phyloP scores from a whole-genome alignment of 1,284 basidiomycete species.

The Sphaerobolus stellatus region DNA sequence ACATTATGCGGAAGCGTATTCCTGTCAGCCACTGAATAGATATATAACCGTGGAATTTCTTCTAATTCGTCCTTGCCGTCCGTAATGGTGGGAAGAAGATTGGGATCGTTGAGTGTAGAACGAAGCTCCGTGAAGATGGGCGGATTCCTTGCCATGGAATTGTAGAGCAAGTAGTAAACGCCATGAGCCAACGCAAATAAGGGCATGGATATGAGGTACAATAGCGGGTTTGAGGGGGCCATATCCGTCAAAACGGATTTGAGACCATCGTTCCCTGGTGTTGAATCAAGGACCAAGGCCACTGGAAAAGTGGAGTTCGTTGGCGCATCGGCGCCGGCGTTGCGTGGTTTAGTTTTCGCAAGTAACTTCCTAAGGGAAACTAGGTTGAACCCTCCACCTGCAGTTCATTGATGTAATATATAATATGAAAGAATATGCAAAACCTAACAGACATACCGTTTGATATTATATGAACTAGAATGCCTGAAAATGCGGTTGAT shows the following conservation, averaged over 20 bases:
- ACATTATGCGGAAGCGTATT: constrained; percentile 45
- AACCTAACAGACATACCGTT: constrained; percentile 44
- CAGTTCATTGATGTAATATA: not conserved
- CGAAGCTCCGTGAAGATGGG: constrained; percentile 28
- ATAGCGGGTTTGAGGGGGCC: constrained; percentile 37
- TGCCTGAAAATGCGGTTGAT: no score
- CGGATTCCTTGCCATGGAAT: constrained; percentile 16
- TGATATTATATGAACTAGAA: constrained; percentile 55
- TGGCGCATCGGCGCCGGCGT: no score
- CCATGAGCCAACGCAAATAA: constrained; percentile 26
- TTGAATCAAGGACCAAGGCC: constrained; percentile 52
- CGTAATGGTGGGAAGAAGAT: constrained; percentile 46
- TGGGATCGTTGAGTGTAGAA: constrained; percentile 31
- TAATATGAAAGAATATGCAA: not conserved
- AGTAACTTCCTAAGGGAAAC: constrained; percentile 33
- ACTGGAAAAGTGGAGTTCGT: constrained; percentile 22
- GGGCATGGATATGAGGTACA: constrained; percentile 25
- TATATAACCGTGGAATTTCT: constrained; percentile 49
- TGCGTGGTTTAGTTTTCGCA: no score
- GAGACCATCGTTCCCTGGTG: constrained; percentile 40
- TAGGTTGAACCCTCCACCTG: constrained; percentile 49
- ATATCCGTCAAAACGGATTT: constrained; percentile 39
- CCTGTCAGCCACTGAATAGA: constrained; percentile 52
- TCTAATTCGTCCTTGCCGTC: not conserved
- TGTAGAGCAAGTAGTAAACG: constrained; percentile 17